These are phyloP conservation scores for Santalum album DNA, from an alignment of 164 flowering plant species.

Conservation along the genomic window DNA sequence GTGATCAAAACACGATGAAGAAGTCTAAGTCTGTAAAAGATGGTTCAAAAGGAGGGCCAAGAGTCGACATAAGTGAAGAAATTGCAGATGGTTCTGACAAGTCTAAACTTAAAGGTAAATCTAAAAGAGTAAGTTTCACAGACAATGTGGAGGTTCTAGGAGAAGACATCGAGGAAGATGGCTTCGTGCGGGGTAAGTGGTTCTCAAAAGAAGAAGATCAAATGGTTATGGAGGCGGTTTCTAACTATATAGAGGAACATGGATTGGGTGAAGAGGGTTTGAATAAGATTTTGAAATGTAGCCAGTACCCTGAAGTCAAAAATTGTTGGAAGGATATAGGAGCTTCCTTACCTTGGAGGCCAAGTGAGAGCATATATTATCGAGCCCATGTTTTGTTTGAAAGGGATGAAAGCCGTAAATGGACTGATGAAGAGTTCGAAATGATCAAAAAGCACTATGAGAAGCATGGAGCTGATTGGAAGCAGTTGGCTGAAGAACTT, in stretches of 20 bases:
- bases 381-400: conserved; percentile 22
- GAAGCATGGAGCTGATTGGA: conserved; percentile 53
- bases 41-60: background rate
- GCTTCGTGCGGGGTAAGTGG: conserved; percentile 35
- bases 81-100: conserved; percentile 2
- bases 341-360: conserved; percentile 42
- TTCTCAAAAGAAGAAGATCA: conserved; percentile 45
- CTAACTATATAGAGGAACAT: conserved; percentile 23
- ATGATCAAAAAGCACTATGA: conserved; percentile 25
- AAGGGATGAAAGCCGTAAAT: conserved; percentile 34
- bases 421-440: conserved; percentile 48
- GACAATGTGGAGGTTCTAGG: conserved; percentile 11
- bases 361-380: conserved; percentile 22
- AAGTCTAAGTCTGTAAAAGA: background rate
- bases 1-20: background rate
- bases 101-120: conserved; percentile 1
- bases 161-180: background rate
- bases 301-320: conserved; percentile 12
- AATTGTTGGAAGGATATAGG: conserved; percentile 46
- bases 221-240: conserved; percentile 28
- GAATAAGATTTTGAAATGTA: conserved; percentile 33
- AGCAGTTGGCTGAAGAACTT: conserved; percentile 25
- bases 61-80: background rate
- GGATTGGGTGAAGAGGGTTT: conserved; percentile 44
- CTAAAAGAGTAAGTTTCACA: conserved; percentile 11